Percentiles rank a stretch among this genome's conserved stretches.
Evolutionary conservation across 1,284 basidiomycete genomes (phyloP).

Genomic region (Rhizoctonia solani): DNA sequence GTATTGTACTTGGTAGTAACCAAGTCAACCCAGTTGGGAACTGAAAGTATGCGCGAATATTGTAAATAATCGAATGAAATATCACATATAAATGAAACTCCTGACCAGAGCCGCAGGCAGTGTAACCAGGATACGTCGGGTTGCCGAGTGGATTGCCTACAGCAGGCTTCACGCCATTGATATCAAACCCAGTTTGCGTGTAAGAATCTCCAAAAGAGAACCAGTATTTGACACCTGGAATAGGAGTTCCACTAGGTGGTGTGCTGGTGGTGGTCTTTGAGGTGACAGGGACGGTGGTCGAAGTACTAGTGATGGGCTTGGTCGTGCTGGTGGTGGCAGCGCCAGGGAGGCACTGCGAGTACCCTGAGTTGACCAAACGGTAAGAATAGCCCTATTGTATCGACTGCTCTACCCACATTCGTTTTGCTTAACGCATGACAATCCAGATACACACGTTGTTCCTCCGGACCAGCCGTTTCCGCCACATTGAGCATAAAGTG

Average conservation of each 20-base stretch:
- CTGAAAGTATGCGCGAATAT: background rate
- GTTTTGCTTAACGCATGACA: slow-evolving; percentile 27
- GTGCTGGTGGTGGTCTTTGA: slow-evolving; percentile 21
- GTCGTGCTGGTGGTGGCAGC: slow-evolving; percentile 16
- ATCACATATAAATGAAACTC: too few species aligned
- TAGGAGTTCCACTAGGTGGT: slow-evolving; percentile 9
- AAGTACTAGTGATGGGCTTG: slow-evolving; percentile 13
- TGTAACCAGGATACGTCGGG: slow-evolving; percentile 35
- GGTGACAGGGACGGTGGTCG: background rate
- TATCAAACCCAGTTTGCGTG: slow-evolving; percentile 34
- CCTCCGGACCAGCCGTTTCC: slow-evolving; percentile 21
- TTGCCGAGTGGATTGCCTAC: slow-evolving; percentile 33
- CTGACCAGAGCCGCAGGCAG: slow-evolving; percentile 36
- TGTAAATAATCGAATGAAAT: too few species aligned
- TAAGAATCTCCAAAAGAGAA: slow-evolving; percentile 39
- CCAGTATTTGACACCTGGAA: slow-evolving; percentile 35
- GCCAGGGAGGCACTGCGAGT: slow-evolving; percentile 29
- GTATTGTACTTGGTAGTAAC: slow-evolving; percentile 37
- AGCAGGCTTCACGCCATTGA: slow-evolving; percentile 25
- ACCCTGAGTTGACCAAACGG: background rate
- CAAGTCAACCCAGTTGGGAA: slow-evolving; percentile 38
- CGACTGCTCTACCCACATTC: slow-evolving; percentile 4
- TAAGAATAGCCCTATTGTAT: background rate
- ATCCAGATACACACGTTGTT: slow-evolving; percentile 35
- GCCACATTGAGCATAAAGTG: slow-evolving; percentile 29